phyloP scores from a whole-genome alignment of 2,329 filamentous ascomycete species.

The Talaromyces sp. region DNA sequence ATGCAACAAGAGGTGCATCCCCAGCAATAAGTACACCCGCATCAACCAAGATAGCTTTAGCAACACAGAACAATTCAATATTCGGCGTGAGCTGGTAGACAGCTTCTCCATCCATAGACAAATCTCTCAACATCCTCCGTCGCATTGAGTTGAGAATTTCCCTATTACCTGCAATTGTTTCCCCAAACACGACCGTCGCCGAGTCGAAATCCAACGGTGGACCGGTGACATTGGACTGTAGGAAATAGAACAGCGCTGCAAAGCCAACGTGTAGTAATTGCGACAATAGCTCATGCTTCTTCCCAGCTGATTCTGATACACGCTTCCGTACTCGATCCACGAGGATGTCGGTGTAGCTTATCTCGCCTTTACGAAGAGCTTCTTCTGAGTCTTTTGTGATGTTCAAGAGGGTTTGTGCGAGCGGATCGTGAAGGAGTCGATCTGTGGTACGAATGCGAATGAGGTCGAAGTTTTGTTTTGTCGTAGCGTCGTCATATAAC shows the following conservation, averaged over 20 bases:
- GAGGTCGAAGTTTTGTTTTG: constrained; percentile 32
- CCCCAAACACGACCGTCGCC: constrained; percentile 46
- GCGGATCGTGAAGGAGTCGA: constrained; percentile 32
- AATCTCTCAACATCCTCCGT: constrained; percentile 61
- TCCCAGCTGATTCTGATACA: constrained; percentile 19
- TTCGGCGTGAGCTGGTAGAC: constrained; percentile 81
- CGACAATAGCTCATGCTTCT: constrained; percentile 26
- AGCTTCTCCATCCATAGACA: constrained; percentile 80
- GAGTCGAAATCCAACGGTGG: constrained; percentile 66
- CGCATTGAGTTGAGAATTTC: constrained; percentile 48
- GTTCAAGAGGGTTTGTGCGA: constrained; percentile 40
- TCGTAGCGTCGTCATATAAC: constrained; percentile 30
- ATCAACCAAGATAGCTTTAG: constrained; percentile 58
- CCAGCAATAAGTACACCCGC: constrained; percentile 40
- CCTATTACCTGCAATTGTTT: constrained; percentile 27
- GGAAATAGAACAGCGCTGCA: constrained; percentile 70
- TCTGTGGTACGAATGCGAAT: constrained; percentile 34
- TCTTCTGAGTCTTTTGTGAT: constrained; percentile 22
- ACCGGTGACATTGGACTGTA: constrained; percentile 85
- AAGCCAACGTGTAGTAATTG: constrained; percentile 57
- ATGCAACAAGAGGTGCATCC: constrained; percentile 38
- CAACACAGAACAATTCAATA: constrained; percentile 78
- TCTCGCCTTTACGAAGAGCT: constrained; percentile 30
- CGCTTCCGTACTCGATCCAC: constrained; percentile 31
- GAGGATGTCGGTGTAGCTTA: constrained; percentile 38